A percentile compares a stretch with the other conserved stretches of the same genome.
phyloP scores from a whole-genome alignment of 1,139 yeast genomes.

The Pneumocystis murina region DNA sequence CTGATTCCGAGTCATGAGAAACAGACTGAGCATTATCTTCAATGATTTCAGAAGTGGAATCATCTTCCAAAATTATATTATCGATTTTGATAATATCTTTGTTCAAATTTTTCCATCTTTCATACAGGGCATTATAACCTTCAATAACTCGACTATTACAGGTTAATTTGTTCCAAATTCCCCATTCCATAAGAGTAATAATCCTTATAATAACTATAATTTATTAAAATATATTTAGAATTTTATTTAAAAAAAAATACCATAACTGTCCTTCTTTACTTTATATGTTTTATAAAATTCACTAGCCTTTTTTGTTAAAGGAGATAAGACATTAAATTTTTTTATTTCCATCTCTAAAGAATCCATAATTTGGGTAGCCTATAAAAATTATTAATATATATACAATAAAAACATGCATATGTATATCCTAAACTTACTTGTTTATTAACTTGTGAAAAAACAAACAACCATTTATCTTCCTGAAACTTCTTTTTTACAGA shows the following conservation, averaged over 20 bases:
- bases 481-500: slow-evolving; percentile 6
- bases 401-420: slow-evolving; percentile 3
- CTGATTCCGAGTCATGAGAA: not conserved
- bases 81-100: not conserved
- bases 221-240: not conserved
- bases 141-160: not conserved
- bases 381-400: not conserved
- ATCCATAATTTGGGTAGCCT: slow-evolving; percentile 1
- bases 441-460: slow-evolving; percentile 6
- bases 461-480: slow-evolving; percentile 12
- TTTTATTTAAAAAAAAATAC: not conserved
- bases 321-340: not conserved
- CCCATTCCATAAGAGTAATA: not conserved
- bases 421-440: slow-evolving; percentile 1
- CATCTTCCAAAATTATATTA: not conserved
- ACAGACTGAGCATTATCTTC: not conserved
- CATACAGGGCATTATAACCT: not conserved
- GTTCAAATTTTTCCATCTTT: not conserved
- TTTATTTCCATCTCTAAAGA: not conserved
- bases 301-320: not conserved
- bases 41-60: not conserved
- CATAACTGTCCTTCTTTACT: not conserved
- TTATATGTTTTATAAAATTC: not conserved
- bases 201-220: not conserved
- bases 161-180: not conserved